Percentiles rank a stretch among this genome's conserved stretches.
Conservation (phyloP, 2,329 filamentous ascomycete genomes). For the Graphilbum ipis-grandicollis region DNA sequence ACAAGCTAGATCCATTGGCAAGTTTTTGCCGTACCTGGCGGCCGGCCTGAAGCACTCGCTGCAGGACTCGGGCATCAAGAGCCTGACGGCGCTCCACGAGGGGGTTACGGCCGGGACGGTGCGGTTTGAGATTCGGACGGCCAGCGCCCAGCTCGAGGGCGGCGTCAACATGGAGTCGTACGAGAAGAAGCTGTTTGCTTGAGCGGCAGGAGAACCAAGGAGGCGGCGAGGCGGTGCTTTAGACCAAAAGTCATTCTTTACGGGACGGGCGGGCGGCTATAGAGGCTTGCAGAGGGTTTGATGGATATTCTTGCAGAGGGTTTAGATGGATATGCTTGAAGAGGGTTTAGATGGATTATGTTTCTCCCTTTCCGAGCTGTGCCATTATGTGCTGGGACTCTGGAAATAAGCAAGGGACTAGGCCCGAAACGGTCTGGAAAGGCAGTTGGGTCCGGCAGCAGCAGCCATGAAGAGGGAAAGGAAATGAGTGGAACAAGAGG, state of each 20-base stretch:
- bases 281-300: too few relatives aligned
- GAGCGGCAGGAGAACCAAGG: not conserved
- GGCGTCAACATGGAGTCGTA: constrained; percentile 98
- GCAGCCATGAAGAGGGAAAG: too few relatives aligned
- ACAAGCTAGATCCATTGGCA: constrained; percentile 54
- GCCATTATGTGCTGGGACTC: too few relatives aligned
- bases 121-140: constrained; percentile 85
- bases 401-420: too few relatives aligned
- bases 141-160: constrained; percentile 88
- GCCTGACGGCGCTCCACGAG: constrained; percentile 58
- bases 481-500: too few relatives aligned
- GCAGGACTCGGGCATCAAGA: constrained; percentile 84
- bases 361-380: too few relatives aligned
- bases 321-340: too few relatives aligned
- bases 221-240: too few relatives aligned
- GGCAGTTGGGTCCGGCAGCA: too few relatives aligned
- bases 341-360: too few relatives aligned
- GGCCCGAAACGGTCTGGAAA: too few relatives aligned
- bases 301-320: too few relatives aligned
- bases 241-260: not conserved
- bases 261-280: not conserved
- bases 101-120: constrained; percentile 58
- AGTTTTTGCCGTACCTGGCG: constrained; percentile 90
- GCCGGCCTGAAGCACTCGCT: constrained; percentile 94
- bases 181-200: constrained; percentile 96